Evolutionary conservation across 495 filamentous ascomycete genomes (phyloP).

Genomic region (Penicillium simplicissimum): DNA sequence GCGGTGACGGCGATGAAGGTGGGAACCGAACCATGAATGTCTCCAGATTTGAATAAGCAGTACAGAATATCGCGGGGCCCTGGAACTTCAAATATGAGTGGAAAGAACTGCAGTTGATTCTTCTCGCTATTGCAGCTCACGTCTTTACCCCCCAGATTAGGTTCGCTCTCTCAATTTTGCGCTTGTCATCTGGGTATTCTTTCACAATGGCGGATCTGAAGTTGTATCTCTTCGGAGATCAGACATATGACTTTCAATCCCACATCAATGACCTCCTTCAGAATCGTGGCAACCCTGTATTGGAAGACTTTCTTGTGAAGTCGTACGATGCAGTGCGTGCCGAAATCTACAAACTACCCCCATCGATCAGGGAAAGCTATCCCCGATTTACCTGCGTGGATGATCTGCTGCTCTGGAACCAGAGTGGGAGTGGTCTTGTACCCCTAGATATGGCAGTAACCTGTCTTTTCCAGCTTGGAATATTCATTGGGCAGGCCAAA

Average conservation of each 20-base stretch:
- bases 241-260: constrained; percentile 64
- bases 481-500: not conserved
- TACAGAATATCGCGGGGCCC: too few species aligned
- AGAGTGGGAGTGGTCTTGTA: not conserved
- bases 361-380: constrained; percentile 54
- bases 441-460: not conserved
- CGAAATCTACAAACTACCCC: constrained; percentile 58
- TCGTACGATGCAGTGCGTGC: constrained; percentile 56
- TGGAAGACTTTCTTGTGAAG: constrained; percentile 61
- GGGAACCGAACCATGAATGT: too few species aligned
- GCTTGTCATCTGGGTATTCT: too few species aligned
- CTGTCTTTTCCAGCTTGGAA: not conserved
- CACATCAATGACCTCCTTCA: constrained; percentile 54
- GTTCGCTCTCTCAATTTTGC: too few species aligned
- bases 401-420: not conserved
- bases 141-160: too few species aligned
- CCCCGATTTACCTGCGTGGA: constrained; percentile 50
- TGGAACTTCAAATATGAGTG: too few species aligned
- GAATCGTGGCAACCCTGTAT: constrained; percentile 36
- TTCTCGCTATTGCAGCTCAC: too few species aligned
- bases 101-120: too few species aligned
- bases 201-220: too few species aligned
- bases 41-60: too few species aligned
- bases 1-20: too few species aligned
- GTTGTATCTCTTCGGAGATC: constrained; percentile 63